Evolutionary conservation across 306 rosid genomes (phyloP).

Genomic region (Datisca glomerata): DNA sequence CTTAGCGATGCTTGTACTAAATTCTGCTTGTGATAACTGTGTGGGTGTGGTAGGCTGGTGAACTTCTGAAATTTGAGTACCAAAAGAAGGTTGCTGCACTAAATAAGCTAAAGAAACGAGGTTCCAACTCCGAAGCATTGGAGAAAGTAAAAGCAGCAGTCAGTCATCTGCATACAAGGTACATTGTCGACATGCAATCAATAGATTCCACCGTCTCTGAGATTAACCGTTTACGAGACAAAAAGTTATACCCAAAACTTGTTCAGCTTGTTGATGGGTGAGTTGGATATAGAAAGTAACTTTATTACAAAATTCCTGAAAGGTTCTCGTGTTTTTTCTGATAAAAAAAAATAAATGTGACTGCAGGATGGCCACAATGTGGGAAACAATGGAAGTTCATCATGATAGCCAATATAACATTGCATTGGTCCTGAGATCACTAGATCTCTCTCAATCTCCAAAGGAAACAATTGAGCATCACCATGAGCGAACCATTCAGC

Average conservation of each 20-base stretch:
- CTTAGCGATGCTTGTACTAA: too few species aligned
- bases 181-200: conserved; percentile 95
- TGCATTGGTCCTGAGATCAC: conserved; percentile 24
- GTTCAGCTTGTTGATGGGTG: conserved; percentile 84
- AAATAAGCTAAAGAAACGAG: conserved; percentile 64
- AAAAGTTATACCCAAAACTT: conserved; percentile 74
- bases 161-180: conserved; percentile 94
- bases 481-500: conserved; percentile 60
- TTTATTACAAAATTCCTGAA: too few species aligned
- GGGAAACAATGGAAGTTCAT: conserved; percentile 47
- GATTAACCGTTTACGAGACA: conserved; percentile 79
- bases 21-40: too few species aligned
- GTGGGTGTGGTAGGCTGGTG: conserved; percentile 56
- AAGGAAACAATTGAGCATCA: conserved; percentile 76
- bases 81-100: conserved; percentile 74
- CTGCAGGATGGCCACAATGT: conserved; percentile 85
- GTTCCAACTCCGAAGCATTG: conserved; percentile 54
- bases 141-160: conserved; percentile 92
- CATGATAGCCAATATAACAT: conserved; percentile 44
- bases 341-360: conserved; percentile 4
- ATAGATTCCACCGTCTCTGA: conserved; percentile 92
- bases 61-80: conserved; percentile 80
- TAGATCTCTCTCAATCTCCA: conserved; percentile 59
- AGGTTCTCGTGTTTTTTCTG: too few species aligned
- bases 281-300: too few species aligned